Evolutionary conservation across 495 filamentous ascomycete species (phyloP), one percentile per base, ranked within the genome.

Genomic region (Penicillium maclennaniae): DNA sequence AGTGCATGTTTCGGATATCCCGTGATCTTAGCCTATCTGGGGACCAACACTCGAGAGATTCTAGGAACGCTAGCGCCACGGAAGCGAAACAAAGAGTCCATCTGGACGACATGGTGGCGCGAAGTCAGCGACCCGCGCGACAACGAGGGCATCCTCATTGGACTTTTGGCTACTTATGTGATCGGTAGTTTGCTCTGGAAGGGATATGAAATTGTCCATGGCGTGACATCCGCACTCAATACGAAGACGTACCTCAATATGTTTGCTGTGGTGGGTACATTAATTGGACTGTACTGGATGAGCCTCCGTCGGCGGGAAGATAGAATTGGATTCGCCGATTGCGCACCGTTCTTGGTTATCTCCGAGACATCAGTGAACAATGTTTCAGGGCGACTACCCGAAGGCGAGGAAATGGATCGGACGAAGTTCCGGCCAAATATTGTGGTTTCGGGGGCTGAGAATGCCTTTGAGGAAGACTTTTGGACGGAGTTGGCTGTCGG

Each of bases 351-450:
- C 54, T 71, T 96, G 2, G 66, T 97, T 6, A 78, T 86, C 14
- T 88, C 87, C 4, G 78, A 83, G 51, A 77, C 82, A 0, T 95
- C 89, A 1, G 73, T 92, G 9, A 65, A 74, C 8, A 75, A 89
- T 52, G 82, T 95, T 41, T 81, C 78, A 19, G 58, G 66, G 4
- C 81, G 89, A 1, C 63, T 95, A 4, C 69, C 77, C 0, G 74
- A 67, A 0, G 79, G 71, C 2, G 63, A 77, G 28, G 56, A 72
- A n/a, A 82, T 91, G 75, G 84, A 87, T 56, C 79, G 88, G 60
- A 85, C 83, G 10, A 93, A 91, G 62, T 91, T 95, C 69, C 81
- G 92, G 25, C 87, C 91, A 0, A 96, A 96, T 59, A 82, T 96
- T 38, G 83, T 96, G 7, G 67, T 96, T 7, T 77, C 79, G 9